phyloP scores from a whole-genome alignment of 1,284 basidiomycete species.

The Volvariella surrecta region DNA sequence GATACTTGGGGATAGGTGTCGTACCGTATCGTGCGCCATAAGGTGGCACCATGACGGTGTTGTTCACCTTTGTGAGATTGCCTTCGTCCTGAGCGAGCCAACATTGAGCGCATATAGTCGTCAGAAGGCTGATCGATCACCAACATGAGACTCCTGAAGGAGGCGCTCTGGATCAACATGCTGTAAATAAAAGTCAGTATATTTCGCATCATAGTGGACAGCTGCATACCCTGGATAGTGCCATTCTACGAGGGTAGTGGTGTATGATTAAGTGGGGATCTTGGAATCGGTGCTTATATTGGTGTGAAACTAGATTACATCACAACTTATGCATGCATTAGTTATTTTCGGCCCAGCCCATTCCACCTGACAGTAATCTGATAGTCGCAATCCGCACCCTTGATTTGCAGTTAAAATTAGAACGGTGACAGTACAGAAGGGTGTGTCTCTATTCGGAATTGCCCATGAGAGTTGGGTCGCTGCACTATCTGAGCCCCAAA shows the following conservation, averaged over 20 bases:
- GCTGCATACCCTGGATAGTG: slow-evolving; percentile 28
- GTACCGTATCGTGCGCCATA: slow-evolving; percentile 65
- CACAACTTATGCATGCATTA: not conserved
- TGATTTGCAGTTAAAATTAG: too few species aligned
- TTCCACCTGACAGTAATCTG: too few species aligned
- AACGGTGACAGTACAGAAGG: too few species aligned
- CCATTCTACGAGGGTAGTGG: slow-evolving; percentile 18
- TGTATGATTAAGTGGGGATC: slow-evolving; percentile 4
- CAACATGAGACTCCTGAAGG: slow-evolving; percentile 45
- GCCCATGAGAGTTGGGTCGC: too few species aligned
- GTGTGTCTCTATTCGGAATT: too few species aligned
- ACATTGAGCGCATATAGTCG: too few species aligned
- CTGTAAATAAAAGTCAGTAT: too few species aligned
- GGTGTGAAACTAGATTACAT: not conserved
- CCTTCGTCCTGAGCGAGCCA: not conserved
- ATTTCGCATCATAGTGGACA: not conserved
- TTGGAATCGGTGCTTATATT: not conserved
- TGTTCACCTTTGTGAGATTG: slow-evolving; percentile 23
- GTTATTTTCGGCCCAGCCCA: not conserved
- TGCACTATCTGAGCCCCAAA: too few species aligned
- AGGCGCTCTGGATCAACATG: slow-evolving; percentile 59
- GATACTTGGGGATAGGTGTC: slow-evolving; percentile 57
- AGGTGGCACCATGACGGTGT: slow-evolving; percentile 27
- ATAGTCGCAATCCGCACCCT: too few species aligned
- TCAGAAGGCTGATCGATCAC: slow-evolving; percentile 8